Conservation (phyloP, 2,329 filamentous ascomycete genomes). For the Domatiomyces globalis region DNA sequence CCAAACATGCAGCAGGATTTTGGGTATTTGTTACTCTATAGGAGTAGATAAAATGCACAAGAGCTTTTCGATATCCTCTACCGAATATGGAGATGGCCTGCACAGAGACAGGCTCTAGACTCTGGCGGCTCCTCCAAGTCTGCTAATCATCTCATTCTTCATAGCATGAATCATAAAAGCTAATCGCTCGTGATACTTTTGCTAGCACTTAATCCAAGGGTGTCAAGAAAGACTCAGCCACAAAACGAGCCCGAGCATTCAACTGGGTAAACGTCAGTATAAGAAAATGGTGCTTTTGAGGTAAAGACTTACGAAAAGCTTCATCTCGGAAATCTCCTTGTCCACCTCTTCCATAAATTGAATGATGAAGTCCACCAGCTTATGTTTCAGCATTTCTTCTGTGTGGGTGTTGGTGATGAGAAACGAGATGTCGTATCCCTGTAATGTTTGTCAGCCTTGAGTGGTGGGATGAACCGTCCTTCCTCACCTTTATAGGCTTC, state of each 20-base stretch:
- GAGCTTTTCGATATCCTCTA: too few relatives aligned
- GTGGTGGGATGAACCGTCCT: background rate
- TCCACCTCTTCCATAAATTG: slow-evolving; percentile 99
- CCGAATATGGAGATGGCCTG: background rate
- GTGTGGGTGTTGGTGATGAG: slow-evolving; percentile 98
- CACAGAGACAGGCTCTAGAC: background rate
- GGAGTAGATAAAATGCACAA: too few relatives aligned
- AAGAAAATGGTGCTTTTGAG: background rate
- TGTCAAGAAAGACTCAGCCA: slow-evolving; percentile 95
- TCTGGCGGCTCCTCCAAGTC: background rate
- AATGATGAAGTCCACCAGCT: slow-evolving; percentile 97
- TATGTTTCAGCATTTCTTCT: slow-evolving; percentile 97
- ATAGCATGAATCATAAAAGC: background rate
- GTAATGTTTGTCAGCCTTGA: background rate
- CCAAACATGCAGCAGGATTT: too few relatives aligned
- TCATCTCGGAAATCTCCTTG: slow-evolving; percentile 99
- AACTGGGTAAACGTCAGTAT: slow-evolving; percentile 44
- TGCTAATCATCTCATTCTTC: background rate
- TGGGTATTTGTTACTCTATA: too few relatives aligned
- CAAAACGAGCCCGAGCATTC: slow-evolving; percentile 91
- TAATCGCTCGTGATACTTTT: background rate
- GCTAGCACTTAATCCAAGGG: slow-evolving; percentile 40
- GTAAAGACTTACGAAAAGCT: slow-evolving; percentile 69
- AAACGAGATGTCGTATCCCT: slow-evolving; percentile 98
- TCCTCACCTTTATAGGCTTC: slow-evolving; percentile 75